Percentiles rank a stretch among this genome's conserved stretches.
These are phyloP conservation scores for Tephrocybe rancida DNA, from an alignment of 768 basidiomycete species.

Conservation along the genomic window DNA sequence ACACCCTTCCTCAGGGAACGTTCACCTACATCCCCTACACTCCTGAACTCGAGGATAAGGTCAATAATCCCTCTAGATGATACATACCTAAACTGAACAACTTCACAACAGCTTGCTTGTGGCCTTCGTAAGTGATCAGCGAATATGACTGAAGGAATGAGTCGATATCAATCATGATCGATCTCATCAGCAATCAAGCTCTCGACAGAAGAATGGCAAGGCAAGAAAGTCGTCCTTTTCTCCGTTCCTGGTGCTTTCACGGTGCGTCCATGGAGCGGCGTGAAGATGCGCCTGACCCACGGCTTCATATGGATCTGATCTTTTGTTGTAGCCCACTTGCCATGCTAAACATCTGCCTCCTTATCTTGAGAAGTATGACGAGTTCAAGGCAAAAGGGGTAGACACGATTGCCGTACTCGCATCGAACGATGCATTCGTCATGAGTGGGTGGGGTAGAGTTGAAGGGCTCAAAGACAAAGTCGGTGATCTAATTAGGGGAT, in stretches of 20 bases:
- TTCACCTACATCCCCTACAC: constrained; percentile 60
- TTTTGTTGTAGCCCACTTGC: constrained; percentile 63
- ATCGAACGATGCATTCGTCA: constrained; percentile 82
- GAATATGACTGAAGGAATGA: neutral
- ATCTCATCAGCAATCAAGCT: constrained; percentile 49
- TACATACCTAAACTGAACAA: neutral
- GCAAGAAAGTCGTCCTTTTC: constrained; percentile 81
- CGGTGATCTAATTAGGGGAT: neutral
- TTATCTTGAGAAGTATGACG: constrained; percentile 69
- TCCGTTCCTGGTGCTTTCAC: constrained; percentile 84
- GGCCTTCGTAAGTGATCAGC: constrained; percentile 56
- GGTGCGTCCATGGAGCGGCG: constrained; percentile 39
- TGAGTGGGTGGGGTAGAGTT: constrained; percentile 63
- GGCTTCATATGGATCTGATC: constrained; percentile 9
- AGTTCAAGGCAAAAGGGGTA: constrained; percentile 80
- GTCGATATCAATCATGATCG: constrained; percentile 1
- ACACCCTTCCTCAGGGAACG: constrained; percentile 39
- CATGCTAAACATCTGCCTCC: constrained; percentile 62
- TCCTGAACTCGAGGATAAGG: constrained; percentile 62
- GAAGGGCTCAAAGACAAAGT: constrained; percentile 72
- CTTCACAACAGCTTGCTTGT: constrained; percentile 51
- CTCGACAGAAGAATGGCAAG: constrained; percentile 68
- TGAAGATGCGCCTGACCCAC: neutral
- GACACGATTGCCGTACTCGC: constrained; percentile 72
- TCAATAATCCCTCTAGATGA: constrained; percentile 29